Evolutionary conservation across 176 grass and related monocot species (phyloP), one percentile per base, ranked within the genome.

Genomic region (Tillandsia fasciculata): DNA sequence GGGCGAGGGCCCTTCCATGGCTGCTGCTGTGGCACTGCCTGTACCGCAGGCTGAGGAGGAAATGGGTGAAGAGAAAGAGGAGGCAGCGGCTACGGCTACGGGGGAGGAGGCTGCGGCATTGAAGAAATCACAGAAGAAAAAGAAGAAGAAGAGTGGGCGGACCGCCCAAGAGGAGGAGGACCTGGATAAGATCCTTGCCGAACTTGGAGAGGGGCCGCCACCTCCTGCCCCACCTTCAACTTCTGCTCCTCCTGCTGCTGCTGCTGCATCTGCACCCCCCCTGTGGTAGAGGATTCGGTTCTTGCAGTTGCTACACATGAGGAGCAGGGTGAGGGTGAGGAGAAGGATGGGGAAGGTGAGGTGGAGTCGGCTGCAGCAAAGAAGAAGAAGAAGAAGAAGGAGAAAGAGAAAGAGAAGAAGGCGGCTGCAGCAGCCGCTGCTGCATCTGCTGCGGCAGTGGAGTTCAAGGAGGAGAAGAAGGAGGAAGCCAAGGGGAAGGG

Each of bases 341-440:
- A 87, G 68, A 96, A 92, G 64, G 81, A 67, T 65, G 86, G 71
- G 17, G 86, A 97, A 81, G 89, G 73, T 64, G 94, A 90, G 51
- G 79, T 52, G 13, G 89, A 89, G 73, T 72, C 54, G 6, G 88
- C 90, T 4, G 86, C 83, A 63, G 83, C 88, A 17, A 83, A 88
- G 23, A 96, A 96, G 80, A 92, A 90, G 79, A 96, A 92, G 68
- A 96, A 96, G 68, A 96, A 96, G 74, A 96, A 42, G 33, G 33
- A 96, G 75, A 96, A 96, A 51, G 92, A 92, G 18, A 96, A 92
- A 66, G 92, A 92, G 77, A 92, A 96, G 78, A 86, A 96, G 77
- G 92, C 92, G 69, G 92, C 92, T 66, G 87, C 87, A 9, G 88
- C 88, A 26, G 77, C 88, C 9, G 87, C 83, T 53, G 87, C 70